phyloP scores from a whole-genome alignment of 345 rosid genomes.

The Noccaea caerulescens region DNA sequence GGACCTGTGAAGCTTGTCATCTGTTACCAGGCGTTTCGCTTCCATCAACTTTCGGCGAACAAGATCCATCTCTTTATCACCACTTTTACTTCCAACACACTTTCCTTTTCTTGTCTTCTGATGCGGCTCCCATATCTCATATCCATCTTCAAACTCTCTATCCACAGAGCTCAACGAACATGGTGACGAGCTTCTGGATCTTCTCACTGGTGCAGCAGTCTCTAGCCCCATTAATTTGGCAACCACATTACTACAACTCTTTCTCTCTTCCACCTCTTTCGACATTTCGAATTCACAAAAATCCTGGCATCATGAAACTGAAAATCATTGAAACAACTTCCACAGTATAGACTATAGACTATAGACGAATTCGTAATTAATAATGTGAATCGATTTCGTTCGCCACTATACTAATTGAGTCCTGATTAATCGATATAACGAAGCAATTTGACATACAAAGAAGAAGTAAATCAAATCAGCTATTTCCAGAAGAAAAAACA shows the following conservation, averaged over 20 bases:
- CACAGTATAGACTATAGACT: background rate
- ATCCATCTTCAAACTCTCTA: background rate
- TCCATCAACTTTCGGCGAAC: conserved; percentile 87
- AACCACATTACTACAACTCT: conserved; percentile 60
- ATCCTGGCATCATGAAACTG: no score
- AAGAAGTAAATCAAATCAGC: background rate
- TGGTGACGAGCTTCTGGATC: conserved; percentile 30
- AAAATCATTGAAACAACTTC: background rate
- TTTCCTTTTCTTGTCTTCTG: conserved; percentile 47
- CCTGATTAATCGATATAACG: background rate
- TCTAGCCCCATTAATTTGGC: conserved; percentile 99
- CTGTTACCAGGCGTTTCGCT: conserved; percentile 72
- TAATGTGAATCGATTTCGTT: background rate
- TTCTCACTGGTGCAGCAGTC: conserved; percentile 37
- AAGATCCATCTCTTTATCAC: conserved; percentile 70
- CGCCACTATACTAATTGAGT: background rate
- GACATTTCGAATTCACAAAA: conserved; percentile 56
- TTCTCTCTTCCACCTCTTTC: conserved; percentile 61
- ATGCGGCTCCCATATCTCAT: conserved; percentile 7
- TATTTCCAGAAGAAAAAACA: no score
- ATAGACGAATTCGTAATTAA: background rate
- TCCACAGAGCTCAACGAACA: conserved; percentile 20
- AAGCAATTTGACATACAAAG: conserved; percentile 3
- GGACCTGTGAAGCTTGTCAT: conserved; percentile 76
- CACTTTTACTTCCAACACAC: conserved; percentile 42